These are phyloP conservation scores for Camptophora hylomeconis DNA, from an alignment of 2,329 filamentous ascomycete genomes.

Conservation along the genomic window DNA sequence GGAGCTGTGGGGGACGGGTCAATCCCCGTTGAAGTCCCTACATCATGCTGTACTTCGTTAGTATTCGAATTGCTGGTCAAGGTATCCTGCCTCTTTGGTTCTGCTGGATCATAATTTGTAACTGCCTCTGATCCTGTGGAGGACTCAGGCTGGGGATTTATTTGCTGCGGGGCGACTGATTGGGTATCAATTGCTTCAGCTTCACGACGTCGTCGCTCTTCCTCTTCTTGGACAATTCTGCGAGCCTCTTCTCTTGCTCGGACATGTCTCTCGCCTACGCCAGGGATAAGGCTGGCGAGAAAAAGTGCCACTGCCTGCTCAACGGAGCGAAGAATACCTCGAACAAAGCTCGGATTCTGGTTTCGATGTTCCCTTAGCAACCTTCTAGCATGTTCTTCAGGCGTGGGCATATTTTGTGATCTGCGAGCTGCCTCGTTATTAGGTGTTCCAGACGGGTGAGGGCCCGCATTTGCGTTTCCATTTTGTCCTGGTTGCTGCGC, in stretches of 20 bases:
- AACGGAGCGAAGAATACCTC: conserved; percentile 18
- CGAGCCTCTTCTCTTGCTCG: conserved; percentile 40
- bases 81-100: no score
- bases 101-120: no score
- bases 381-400: conserved; percentile 16
- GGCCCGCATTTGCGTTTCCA: not conserved
- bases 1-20: no score
- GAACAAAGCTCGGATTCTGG: conserved; percentile 9
- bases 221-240: conserved; percentile 16
- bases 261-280: conserved; percentile 49
- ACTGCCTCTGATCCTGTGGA: no score
- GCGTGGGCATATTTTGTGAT: conserved; percentile 7
- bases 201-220: conserved; percentile 11
- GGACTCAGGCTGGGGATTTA: no score
- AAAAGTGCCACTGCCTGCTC: conserved; percentile 50
- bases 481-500: conserved; percentile 1
- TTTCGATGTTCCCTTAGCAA: conserved; percentile 13
- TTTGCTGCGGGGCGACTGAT: no score
- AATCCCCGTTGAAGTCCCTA: no score
- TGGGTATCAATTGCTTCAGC: no score
- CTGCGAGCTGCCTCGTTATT: not conserved
- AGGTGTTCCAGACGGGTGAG: not conserved
- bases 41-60: no score
- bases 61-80: no score
- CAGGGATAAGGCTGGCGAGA: conserved; percentile 48